Evolutionary conservation across 768 basidiomycete species (phyloP), one percentile per base, ranked within the genome.

Genomic region (Rhodotorula kratochvilovae): DNA sequence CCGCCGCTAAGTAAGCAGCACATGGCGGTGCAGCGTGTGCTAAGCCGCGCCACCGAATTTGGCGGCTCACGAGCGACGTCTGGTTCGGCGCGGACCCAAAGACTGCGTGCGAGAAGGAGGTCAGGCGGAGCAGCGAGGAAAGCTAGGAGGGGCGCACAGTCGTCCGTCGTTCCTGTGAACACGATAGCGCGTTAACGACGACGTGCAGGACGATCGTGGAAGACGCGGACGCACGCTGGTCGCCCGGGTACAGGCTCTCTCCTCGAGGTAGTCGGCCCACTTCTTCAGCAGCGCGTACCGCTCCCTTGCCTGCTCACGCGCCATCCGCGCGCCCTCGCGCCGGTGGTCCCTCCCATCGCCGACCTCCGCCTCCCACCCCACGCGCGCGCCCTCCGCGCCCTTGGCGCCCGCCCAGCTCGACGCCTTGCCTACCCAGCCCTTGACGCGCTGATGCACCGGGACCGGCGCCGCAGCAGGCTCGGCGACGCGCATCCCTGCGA

Each of bases 71-170:
- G 29, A 73, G 67, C 6, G 66, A 63, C 11, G 72, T 73, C 46
- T 73, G 72, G 50, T 73, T 73, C 17, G 50, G 33, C 1, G 66
- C 58, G 1, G 71, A 56, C 15, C 71, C 71, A 42, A 67, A 72
- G 58, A 72, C 70, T 71, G 62, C 16, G 48, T 4, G n/a, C 21
- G 53, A 27, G 25, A 21, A 33, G n/a, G 23, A 53, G 11, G 60
- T 50, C 39, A 16, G 12, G 15, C 10, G 15, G 29, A 54, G 19
- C 19, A 13, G 16, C 29, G 33, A 54, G n/a, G 10, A 10, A 16
- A n/a, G 48, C 5, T 2, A 43, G 5, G 23, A 19, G 5, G 45
- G 5, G 48, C 70, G 12, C 16, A 71, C 70, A 72, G 42, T 72
- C 71, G 29, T 72, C 71, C 5, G 71, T 72, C 42, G 66, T 67